Percentiles rank a stretch among this genome's conserved stretches.
These are phyloP conservation scores for Colletotrichum incanum DNA, from an alignment of 2,329 filamentous ascomycete genomes.

Conservation along the genomic window DNA sequence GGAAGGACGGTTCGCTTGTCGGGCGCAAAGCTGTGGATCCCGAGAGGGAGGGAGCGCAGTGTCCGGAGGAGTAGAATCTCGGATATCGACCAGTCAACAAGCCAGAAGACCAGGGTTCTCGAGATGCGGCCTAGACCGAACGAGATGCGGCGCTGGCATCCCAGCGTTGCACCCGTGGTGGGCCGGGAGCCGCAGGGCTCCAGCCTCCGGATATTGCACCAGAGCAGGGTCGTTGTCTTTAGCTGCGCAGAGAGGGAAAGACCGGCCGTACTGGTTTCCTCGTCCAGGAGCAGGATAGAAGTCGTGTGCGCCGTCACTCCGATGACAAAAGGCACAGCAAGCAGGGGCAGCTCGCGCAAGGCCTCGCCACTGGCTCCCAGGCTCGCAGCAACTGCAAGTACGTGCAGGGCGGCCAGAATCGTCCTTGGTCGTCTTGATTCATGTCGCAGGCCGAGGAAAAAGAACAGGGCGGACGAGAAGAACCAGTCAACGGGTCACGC, in stretches of 20 bases:
- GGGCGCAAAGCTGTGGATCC: conserved; percentile 2
- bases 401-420: background rate
- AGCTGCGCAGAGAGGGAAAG: background rate
- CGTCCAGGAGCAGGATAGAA: background rate
- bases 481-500: conserved; percentile 1
- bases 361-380: background rate
- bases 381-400: background rate
- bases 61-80: background rate
- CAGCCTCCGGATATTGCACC: background rate
- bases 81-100: background rate
- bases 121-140: background rate
- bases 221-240: background rate
- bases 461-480: background rate
- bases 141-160: background rate
- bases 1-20: background rate
- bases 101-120: conserved; percentile 1
- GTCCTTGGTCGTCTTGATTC: conserved; percentile 9
- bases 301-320: conserved; percentile 1
- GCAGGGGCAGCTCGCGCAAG: conserved; percentile 1
- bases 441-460: conserved; percentile 1
- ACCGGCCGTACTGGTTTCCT: background rate
- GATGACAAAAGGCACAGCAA: background rate
- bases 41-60: background rate
- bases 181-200: background rate
- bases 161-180: background rate